Evolutionary conservation across 2,329 filamentous ascomycete genomes (phyloP), one percentile per base, ranked within the genome.

Genomic region (Colletotrichum sp.): DNA sequence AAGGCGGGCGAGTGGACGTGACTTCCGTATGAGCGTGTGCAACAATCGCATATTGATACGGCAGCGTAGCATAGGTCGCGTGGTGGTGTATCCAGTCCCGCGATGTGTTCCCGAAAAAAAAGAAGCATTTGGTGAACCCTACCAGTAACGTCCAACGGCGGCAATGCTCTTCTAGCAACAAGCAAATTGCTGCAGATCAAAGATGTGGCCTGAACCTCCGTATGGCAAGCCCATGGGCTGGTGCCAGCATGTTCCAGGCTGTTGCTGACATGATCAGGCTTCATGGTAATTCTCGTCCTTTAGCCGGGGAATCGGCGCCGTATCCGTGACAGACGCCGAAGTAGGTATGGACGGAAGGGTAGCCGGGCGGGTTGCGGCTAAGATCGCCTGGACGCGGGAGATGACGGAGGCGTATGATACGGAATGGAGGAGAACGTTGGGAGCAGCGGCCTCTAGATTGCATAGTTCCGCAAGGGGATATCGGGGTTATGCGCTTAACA

Each of bases 331-430:
- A 10, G 18, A n/a, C 39, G 18, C 39, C 57, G 26, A 60, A 26
- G 24, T 28, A 18, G 16, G 10, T 28, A 26, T 26, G 9, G 28
- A 13, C 18, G 57, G 57, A 10, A n/a, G 18, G 16, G 28, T 30
- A 30, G 59, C 18, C 44, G 28, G 64, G 44, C 64, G 39, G 64
- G 30, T 30, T 21, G 16, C 52, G 78, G 79, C 69, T 77, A 79
- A 68, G 69, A 34, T 71, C 76, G 72, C 75, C 77, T 77, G 60
- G 72, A 72, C 34, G 34, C 78, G 78, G 78, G 74, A 78, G 64
- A 64, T 71, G 52, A 78, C 76, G 76, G 72, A 57, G 24, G 57
- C n/a, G 52, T 9, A 49, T n/a, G 39, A 49, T 49, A n/a, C 18
- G 18, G 52, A 69, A 69, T 55, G 21, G 15, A 57, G 55, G 16